Conservation (phyloP, 805 yeast genomes). For the Huiozyma sinensis region DNA sequence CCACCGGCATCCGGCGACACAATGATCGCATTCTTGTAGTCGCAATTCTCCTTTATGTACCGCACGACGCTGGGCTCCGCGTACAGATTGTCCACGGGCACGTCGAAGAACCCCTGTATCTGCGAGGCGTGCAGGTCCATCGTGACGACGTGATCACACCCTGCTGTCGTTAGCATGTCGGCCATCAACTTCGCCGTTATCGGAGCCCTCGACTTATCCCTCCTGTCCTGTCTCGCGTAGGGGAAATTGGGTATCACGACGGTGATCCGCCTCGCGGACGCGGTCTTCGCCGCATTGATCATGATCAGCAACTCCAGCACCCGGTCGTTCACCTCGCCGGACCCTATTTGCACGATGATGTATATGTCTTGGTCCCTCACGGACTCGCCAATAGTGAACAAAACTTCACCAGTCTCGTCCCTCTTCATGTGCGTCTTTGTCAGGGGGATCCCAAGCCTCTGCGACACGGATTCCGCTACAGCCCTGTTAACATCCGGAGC, state of each 20-base stretch:
- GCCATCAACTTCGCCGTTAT: slow-evolving; percentile 80
- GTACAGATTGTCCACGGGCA: slow-evolving; percentile 73
- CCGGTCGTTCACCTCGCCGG: slow-evolving; percentile 65
- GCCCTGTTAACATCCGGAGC: slow-evolving; percentile 61
- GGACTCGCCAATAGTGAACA: slow-evolving; percentile 68
- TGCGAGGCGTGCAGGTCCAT: slow-evolving; percentile 83
- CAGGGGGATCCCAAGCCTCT: slow-evolving; percentile 45
- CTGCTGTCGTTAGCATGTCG: slow-evolving; percentile 73
- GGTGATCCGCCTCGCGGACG: slow-evolving; percentile 72
- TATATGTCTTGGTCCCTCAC: slow-evolving; percentile 78
- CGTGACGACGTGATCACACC: slow-evolving; percentile 76
- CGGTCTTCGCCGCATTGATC: slow-evolving; percentile 78
- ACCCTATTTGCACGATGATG: slow-evolving; percentile 68
- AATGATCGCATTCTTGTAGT: slow-evolving; percentile 50
- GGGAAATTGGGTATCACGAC: slow-evolving; percentile 78
- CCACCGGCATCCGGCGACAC: slow-evolving; percentile 89
- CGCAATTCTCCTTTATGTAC: slow-evolving; percentile 54
- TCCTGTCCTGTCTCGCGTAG: slow-evolving; percentile 77
- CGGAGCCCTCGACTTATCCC: slow-evolving; percentile 77
- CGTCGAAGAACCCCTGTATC: slow-evolving; percentile 74
- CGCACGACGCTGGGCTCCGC: slow-evolving; percentile 76
- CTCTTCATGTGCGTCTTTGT: slow-evolving; percentile 55
- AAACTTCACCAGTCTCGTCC: slow-evolving; percentile 62
- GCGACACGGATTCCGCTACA: slow-evolving; percentile 59
- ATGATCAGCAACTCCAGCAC: slow-evolving; percentile 64